Evolutionary conservation across 2,329 filamentous ascomycete species (phyloP).

Genomic region (Ophiostoma montium): DNA sequence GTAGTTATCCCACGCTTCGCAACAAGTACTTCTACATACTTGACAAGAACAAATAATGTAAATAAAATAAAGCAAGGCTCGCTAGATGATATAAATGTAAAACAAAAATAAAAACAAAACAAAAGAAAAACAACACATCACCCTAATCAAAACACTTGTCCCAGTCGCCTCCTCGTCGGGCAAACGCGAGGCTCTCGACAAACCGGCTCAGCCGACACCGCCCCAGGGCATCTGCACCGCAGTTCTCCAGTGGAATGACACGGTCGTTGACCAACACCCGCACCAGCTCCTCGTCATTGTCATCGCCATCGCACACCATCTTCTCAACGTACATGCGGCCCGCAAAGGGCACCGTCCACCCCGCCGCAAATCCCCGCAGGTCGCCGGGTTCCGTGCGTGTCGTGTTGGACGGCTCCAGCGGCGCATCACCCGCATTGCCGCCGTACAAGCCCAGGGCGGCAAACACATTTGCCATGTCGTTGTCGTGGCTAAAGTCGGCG

Average conservation of each 20-base stretch:
- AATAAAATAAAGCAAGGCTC: neutral
- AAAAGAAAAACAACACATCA: neutral
- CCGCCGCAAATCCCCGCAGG: slow-evolving; percentile 55
- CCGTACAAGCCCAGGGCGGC: slow-evolving; percentile 70
- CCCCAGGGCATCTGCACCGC: slow-evolving; percentile 54
- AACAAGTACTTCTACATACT: neutral
- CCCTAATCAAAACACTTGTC: slow-evolving; percentile 38
- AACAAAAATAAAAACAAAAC: neutral
- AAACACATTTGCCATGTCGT: slow-evolving; percentile 66
- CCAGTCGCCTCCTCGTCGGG: slow-evolving; percentile 60
- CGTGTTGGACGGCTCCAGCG: slow-evolving; percentile 33
- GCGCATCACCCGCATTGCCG: neutral
- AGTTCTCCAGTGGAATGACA: slow-evolving; percentile 58
- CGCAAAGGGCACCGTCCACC: slow-evolving; percentile 72
- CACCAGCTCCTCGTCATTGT: slow-evolving; percentile 49
- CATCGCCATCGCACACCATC: slow-evolving; percentile 45
- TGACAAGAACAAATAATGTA: neutral
- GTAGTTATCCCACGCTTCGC: too few relatives aligned
- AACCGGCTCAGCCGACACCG: slow-evolving; percentile 57
- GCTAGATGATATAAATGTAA: neutral
- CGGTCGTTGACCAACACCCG: slow-evolving; percentile 73
- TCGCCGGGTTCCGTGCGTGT: slow-evolving; percentile 34
- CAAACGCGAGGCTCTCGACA: slow-evolving; percentile 63
- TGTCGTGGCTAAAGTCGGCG: slow-evolving; percentile 87
- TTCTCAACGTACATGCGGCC: slow-evolving; percentile 78